phyloP scores from a whole-genome alignment of 495 filamentous ascomycete genomes.

The Xylaria longipes region DNA sequence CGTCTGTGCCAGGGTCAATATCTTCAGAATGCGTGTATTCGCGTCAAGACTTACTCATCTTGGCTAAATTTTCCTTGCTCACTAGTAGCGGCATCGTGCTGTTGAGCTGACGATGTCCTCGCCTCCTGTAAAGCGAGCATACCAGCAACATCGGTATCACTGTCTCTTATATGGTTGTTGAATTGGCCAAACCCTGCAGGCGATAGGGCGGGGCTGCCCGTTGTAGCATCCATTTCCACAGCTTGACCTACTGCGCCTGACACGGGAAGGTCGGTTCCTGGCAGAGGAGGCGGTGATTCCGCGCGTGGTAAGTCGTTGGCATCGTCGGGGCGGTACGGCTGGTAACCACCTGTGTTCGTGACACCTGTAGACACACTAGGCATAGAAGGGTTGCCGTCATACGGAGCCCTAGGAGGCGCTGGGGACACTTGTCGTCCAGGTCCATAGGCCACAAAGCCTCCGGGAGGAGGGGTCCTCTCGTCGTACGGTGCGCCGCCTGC shows the following conservation, averaged over 20 bases:
- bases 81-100: slow-evolving; percentile 57
- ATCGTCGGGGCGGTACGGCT: slow-evolving; percentile 51
- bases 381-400: slow-evolving; percentile 41
- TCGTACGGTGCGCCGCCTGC: slow-evolving; percentile 52
- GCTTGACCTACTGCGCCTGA: slow-evolving; percentile 67
- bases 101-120: slow-evolving; percentile 47
- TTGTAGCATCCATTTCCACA: slow-evolving; percentile 79
- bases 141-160: slow-evolving; percentile 70
- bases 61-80: slow-evolving; percentile 72
- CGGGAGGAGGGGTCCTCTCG: slow-evolving; percentile 54
- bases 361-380: slow-evolving; percentile 35
- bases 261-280: slow-evolving; percentile 52
- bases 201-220: slow-evolving; percentile 56
- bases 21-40: slow-evolving; percentile 3
- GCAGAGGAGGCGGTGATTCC: slow-evolving; percentile 70
- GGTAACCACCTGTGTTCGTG: slow-evolving; percentile 40
- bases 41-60: slow-evolving; percentile 67
- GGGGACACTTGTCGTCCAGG: slow-evolving; percentile 44
- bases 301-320: slow-evolving; percentile 53
- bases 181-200: slow-evolving; percentile 54
- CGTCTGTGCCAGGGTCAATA: slow-evolving; percentile 45
- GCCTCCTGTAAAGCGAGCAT: slow-evolving; percentile 72
- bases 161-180: slow-evolving; percentile 62
- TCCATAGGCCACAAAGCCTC: slow-evolving; percentile 47
- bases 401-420: slow-evolving; percentile 44